These are phyloP conservation scores for Plectranthus barbatus DNA, from an alignment of 257 asterid genomes.

Conservation along the genomic window DNA sequence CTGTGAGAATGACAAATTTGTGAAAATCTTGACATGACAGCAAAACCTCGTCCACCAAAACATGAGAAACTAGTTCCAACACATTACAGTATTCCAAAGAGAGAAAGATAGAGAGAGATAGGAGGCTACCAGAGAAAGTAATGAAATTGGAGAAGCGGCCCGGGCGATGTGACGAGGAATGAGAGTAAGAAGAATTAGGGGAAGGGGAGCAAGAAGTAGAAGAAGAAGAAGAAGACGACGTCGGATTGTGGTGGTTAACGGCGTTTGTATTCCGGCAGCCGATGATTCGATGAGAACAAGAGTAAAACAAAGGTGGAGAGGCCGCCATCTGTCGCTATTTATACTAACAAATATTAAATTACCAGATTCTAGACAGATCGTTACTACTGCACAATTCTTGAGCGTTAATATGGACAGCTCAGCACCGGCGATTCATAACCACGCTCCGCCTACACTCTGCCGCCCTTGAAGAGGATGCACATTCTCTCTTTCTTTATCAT, in stretches of 20 bases:
- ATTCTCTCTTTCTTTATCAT: background rate
- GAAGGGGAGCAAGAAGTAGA: constrained; percentile 46
- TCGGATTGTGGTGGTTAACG: background rate
- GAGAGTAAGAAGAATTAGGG: constrained; percentile 24
- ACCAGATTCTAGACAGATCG: background rate
- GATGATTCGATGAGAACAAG: constrained; percentile 12
- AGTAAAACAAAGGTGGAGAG: constrained; percentile 32
- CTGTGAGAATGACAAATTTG: constrained; percentile 4
- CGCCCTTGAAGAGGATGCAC: background rate
- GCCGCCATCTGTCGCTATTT: constrained; percentile 33
- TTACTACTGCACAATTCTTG: background rate
- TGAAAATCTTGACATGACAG: background rate
- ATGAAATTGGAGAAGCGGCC: constrained; percentile 26
- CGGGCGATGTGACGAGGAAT: constrained; percentile 16
- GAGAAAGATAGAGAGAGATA: background rate
- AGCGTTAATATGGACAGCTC: constrained; percentile 5
- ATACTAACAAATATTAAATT: background rate
- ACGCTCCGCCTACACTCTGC: background rate
- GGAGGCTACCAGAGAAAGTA: constrained; percentile 34
- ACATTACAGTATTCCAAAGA: background rate
- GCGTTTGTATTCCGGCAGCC: constrained; percentile 12
- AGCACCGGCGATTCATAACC: background rate
- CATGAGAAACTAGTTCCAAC: background rate
- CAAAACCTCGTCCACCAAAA: background rate
- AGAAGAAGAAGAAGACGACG: constrained; percentile 31